phyloP scores from a whole-genome alignment of 2,329 filamentous ascomycete genomes.

The Fusarium armeniacum region DNA sequence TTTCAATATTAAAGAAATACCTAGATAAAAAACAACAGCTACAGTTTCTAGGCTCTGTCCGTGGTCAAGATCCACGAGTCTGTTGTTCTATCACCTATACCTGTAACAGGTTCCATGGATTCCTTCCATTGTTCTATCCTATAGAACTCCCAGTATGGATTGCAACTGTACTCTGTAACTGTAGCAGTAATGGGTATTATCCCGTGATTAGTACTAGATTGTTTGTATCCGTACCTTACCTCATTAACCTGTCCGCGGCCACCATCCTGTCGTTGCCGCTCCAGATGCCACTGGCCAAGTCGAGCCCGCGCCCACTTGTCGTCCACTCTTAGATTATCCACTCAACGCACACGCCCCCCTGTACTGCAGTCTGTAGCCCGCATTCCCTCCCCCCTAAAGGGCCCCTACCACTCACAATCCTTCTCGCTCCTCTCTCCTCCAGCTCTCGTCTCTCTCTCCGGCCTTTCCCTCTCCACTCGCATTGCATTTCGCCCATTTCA shows the following conservation, averaged over 20 bases:
- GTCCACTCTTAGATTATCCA: slow-evolving; percentile 38
- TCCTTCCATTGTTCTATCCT: slow-evolving; percentile 7
- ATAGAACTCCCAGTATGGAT: slow-evolving; percentile 1
- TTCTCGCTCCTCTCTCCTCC: slow-evolving; percentile 46
- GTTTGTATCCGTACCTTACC: slow-evolving; percentile 9
- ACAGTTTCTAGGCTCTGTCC: neutral
- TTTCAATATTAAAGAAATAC: neutral
- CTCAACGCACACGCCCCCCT: slow-evolving; percentile 49
- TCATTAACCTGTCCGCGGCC: slow-evolving; percentile 20
- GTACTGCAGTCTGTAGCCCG: slow-evolving; percentile 49
- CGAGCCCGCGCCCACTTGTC: slow-evolving; percentile 38
- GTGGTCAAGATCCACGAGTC: neutral
- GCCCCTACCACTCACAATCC: slow-evolving; percentile 47
- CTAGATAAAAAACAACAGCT: neutral
- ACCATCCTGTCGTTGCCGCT: slow-evolving; percentile 20
- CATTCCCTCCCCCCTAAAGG: slow-evolving; percentile 50
- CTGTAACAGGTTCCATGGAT: neutral
- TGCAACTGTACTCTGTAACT: slow-evolving; percentile 13
- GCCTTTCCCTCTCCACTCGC: slow-evolving; percentile 55
- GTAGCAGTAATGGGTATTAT: slow-evolving; percentile 4
- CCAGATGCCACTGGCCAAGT: slow-evolving; percentile 36
- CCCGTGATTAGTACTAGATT: neutral
- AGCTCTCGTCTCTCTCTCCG: slow-evolving; percentile 45
- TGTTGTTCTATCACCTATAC: neutral
- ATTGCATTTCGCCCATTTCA: slow-evolving; percentile 49